Evolutionary conservation across 139 green algal species (phyloP), one percentile per base, ranked within the genome.

Genomic region (Raphidocelis subcapitata): DNA sequence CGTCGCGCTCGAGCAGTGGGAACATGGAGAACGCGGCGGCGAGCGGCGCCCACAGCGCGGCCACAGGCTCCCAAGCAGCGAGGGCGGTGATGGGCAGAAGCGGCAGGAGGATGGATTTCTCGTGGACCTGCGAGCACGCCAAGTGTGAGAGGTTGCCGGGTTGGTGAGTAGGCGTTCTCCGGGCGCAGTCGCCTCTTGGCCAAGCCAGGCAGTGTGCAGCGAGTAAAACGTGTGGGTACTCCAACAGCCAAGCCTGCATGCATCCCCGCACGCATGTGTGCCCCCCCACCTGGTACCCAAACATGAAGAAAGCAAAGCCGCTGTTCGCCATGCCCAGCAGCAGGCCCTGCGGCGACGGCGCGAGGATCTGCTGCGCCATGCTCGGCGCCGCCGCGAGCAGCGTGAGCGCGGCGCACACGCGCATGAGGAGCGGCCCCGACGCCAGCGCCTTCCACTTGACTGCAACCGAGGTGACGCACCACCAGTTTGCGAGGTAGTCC

Each of bases 401-500:
- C 2, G 95, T 97, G 18, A 78, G 29, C 0, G 14, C 81, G 0
- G 82, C 67, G 68, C 86, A 94, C 12, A 89, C 18, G 1, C 37
- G 68, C 29, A 91, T 72, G 44, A 95, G 66, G 3, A 32, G 15
- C 36, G 82, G 62, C 37, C 81, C 60, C 41, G 23, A 69, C 24
- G 93, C 73, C 29, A 91, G 62, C 3, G 65, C 37, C 77, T 90
- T 91, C 95, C 95, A 99, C 73, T 97, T 98, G 69, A 98, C 44
- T 16, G 84, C n/a, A 3, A 90, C 71, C 12, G 83, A 89, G 5
- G 84, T 92, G 2, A 75, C 80, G 73, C 95, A 99, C 95, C 95
- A 99, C 62, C 95, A 98, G 79, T 99, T 99, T 65, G 95, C 85
- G 18, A 99, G 93, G 81, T 99, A 98, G 72, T 99, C 96, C 70